These are phyloP conservation scores for Mycena leptocephala DNA, from an alignment of 768 basidiomycete genomes.

Conservation along the genomic window DNA sequence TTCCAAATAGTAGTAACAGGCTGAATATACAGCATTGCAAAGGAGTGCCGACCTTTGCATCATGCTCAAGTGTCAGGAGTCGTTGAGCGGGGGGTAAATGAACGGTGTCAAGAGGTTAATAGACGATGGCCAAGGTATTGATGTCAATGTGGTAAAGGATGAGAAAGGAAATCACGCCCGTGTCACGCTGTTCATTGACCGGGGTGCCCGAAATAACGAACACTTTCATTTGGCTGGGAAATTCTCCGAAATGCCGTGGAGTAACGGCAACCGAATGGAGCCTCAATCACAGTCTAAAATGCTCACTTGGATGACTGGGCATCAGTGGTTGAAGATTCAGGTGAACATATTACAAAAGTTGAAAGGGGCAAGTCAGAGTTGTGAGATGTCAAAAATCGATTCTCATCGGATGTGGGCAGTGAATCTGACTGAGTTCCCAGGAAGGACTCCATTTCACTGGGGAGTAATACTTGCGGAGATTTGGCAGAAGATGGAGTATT, in stretches of 20 bases:
- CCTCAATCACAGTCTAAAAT: too few relatives aligned
- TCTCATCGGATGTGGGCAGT: too few relatives aligned
- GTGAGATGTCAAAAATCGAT: too few relatives aligned
- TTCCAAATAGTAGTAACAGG: neutral
- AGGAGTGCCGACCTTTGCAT: neutral
- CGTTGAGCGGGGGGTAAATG: neutral
- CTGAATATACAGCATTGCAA: neutral
- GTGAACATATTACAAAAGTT: too few relatives aligned
- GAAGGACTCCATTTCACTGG: too few relatives aligned
- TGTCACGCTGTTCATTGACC: neutral
- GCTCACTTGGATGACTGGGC: too few relatives aligned
- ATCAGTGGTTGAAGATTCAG: too few relatives aligned
- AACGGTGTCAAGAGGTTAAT: neutral
- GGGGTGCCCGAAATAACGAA: neutral
- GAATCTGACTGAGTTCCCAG: too few relatives aligned
- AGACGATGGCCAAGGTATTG: neutral
- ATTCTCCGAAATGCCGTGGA: neutral
- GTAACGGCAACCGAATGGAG: too few relatives aligned
- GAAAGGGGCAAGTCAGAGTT: too few relatives aligned
- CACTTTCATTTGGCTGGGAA: slow-evolving; percentile 2
- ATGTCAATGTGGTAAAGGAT: neutral
- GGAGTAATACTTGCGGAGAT: too few relatives aligned
- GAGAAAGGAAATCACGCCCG: neutral
- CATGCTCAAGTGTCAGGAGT: neutral
- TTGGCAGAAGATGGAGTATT: too few relatives aligned